Conservation (phyloP, 2,329 filamentous ascomycete genomes). For the Harringtonia lauricola region DNA sequence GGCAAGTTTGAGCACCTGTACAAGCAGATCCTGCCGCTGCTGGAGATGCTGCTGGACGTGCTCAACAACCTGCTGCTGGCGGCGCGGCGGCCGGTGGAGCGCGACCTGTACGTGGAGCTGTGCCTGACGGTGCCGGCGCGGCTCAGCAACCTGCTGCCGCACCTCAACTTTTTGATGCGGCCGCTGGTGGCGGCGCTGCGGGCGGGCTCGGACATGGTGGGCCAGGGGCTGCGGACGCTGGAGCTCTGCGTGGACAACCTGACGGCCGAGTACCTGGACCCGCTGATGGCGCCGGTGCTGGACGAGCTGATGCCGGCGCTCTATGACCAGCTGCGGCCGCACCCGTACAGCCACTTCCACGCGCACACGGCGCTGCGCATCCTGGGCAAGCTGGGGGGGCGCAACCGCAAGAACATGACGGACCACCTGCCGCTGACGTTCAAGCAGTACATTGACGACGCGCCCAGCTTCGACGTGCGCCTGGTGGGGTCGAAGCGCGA, state of each 20-base stretch:
- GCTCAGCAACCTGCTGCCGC: slow-evolving; percentile 86
- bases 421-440: slow-evolving; percentile 77
- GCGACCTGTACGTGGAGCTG: slow-evolving; percentile 93
- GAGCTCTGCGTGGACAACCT: slow-evolving; percentile 97
- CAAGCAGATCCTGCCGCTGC: slow-evolving; percentile 88
- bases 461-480: slow-evolving; percentile 76
- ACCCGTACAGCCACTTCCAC: slow-evolving; percentile 94
- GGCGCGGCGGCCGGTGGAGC: slow-evolving; percentile 78
- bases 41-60: slow-evolving; percentile 96
- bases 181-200: slow-evolving; percentile 91
- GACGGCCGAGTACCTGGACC: slow-evolving; percentile 93
- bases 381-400: slow-evolving; percentile 86
- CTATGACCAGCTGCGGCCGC: slow-evolving; percentile 88
- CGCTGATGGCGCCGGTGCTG: slow-evolving; percentile 98
- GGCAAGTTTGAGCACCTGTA: slow-evolving; percentile 97
- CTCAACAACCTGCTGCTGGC: slow-evolving; percentile 90
- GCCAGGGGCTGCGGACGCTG: slow-evolving; percentile 83
- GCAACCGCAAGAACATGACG: slow-evolving; percentile 92
- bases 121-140: slow-evolving; percentile 92
- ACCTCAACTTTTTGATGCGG: slow-evolving; percentile 93
- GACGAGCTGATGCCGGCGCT: slow-evolving; percentile 97
- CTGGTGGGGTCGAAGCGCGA: slow-evolving; percentile 85
- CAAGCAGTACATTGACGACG: slow-evolving; percentile 77
- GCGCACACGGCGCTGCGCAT: slow-evolving; percentile 97
- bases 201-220: slow-evolving; percentile 85